Percentiles rank a stretch among this genome's conserved stretches.
Evolutionary conservation across 805 yeast species (phyloP).

Genomic region (Millerozyma acaciae): DNA sequence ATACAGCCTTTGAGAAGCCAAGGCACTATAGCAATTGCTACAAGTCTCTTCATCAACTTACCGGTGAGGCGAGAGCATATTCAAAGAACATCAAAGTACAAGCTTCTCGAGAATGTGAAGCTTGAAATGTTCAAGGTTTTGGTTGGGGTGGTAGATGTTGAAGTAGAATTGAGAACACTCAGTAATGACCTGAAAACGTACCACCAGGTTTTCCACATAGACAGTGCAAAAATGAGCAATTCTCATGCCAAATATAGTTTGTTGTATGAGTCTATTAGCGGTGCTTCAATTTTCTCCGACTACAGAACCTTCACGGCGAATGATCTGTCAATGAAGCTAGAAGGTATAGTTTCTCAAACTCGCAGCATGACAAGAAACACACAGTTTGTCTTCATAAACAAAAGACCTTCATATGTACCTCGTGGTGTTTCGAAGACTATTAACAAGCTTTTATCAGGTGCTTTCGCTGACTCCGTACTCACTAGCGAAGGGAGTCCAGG

Average conservation of each 20-base stretch:
- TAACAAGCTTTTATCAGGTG: slow-evolving; percentile 18
- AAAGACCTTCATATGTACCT: slow-evolving; percentile 21
- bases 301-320: slow-evolving; percentile 24
- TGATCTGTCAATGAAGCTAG: slow-evolving; percentile 21
- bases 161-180: neutral
- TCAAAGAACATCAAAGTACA: slow-evolving; percentile 14
- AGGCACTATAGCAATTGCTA: slow-evolving; percentile 39
- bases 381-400: slow-evolving; percentile 48
- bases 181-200: too few species aligned
- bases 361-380: slow-evolving; percentile 31
- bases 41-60: slow-evolving; percentile 38
- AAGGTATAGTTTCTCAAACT: slow-evolving; percentile 36
- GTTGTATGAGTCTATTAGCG: slow-evolving; percentile 23
- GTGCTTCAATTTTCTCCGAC: slow-evolving; percentile 15
- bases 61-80: slow-evolving; percentile 41
- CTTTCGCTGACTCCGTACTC: slow-evolving; percentile 17
- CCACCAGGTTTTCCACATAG: neutral
- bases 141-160: slow-evolving; percentile 16
- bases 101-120: slow-evolving; percentile 25
- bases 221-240: neutral
- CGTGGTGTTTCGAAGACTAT: slow-evolving; percentile 12
- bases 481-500: too few species aligned
- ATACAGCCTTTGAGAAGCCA: too few species aligned
- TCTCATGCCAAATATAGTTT: slow-evolving; percentile 1
- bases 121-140: slow-evolving; percentile 23